These are phyloP conservation scores for Magnolia changhungtana DNA, from an alignment of 164 flowering plant genomes.

Conservation along the genomic window DNA sequence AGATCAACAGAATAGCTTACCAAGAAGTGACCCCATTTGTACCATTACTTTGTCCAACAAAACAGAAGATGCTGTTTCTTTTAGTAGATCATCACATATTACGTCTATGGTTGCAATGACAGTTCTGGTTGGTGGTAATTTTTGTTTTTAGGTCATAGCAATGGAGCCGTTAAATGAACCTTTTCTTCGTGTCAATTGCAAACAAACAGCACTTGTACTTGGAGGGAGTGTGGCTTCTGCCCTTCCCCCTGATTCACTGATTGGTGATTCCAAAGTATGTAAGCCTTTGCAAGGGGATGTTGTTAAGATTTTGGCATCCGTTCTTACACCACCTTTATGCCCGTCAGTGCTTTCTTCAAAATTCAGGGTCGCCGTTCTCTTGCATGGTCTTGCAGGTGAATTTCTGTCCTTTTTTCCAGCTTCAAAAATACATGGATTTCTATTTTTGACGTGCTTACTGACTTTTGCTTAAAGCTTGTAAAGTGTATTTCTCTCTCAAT, in stretches of 20 bases:
- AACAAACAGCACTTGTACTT: constrained; percentile 83
- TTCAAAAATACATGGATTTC: not conserved
- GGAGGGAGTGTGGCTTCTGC: constrained; percentile 78
- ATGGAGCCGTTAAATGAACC: constrained; percentile 76
- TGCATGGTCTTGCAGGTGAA: constrained; percentile 75
- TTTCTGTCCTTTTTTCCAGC: constrained; percentile 2
- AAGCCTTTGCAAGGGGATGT: constrained; percentile 58
- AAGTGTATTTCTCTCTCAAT: not conserved
- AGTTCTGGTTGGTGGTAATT: not conserved
- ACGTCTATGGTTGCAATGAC: not conserved
- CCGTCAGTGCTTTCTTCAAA: constrained; percentile 82
- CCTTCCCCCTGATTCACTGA: constrained; percentile 62
- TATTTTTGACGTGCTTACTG: not conserved
- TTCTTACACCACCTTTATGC: constrained; percentile 70
- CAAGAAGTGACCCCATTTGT: not conserved
- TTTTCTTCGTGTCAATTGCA: constrained; percentile 61
- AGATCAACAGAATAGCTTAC: not conserved
- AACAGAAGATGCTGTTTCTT: not conserved
- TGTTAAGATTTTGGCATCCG: constrained; percentile 58
- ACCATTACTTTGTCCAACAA: not conserved
- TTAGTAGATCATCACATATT: no score
- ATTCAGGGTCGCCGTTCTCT: constrained; percentile 67
- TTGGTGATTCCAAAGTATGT: constrained; percentile 29
- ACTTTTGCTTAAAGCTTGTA: not conserved
- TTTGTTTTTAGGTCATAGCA: constrained; percentile 55